Evolutionary conservation across 805 yeast genomes (phyloP).

Genomic region (Sugiyamaella mastotermitis): DNA sequence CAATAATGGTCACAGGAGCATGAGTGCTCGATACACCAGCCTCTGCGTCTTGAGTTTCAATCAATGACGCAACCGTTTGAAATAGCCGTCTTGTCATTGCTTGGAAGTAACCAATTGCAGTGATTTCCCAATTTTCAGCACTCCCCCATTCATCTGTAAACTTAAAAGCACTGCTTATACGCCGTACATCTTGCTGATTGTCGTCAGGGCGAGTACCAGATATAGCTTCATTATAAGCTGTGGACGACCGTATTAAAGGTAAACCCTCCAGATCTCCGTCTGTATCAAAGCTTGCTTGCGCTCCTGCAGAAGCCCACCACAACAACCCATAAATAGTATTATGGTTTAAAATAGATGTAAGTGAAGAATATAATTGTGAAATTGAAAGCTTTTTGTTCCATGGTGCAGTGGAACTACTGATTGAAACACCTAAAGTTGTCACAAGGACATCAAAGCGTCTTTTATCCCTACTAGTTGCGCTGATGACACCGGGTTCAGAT

Average conservation of each 20-base stretch:
- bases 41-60: slow-evolving; percentile 28
- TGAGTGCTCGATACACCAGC: background rate
- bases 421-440: slow-evolving; percentile 1
- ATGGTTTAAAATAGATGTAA: slow-evolving; percentile 6
- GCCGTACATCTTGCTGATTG: no score
- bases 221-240: background rate
- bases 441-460: slow-evolving; percentile 22
- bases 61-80: slow-evolving; percentile 33
- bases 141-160: slow-evolving; percentile 11
- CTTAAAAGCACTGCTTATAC: no score
- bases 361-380: background rate
- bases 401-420: no score
- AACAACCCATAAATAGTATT: slow-evolving; percentile 42
- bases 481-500: background rate
- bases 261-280: slow-evolving; percentile 37
- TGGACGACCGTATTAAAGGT: slow-evolving; percentile 4
- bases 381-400: no score
- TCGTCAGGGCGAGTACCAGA: no score
- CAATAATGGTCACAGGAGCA: slow-evolving; percentile 17
- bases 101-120: slow-evolving; percentile 48
- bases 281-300: slow-evolving; percentile 37
- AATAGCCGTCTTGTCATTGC: slow-evolving; percentile 41
- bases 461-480: slow-evolving; percentile 25
- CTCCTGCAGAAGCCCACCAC: slow-evolving; percentile 90
- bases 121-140: slow-evolving; percentile 19